Evolutionary conservation across 1,284 basidiomycete species (phyloP).

Genomic region (Ustilago vetiveriae): DNA sequence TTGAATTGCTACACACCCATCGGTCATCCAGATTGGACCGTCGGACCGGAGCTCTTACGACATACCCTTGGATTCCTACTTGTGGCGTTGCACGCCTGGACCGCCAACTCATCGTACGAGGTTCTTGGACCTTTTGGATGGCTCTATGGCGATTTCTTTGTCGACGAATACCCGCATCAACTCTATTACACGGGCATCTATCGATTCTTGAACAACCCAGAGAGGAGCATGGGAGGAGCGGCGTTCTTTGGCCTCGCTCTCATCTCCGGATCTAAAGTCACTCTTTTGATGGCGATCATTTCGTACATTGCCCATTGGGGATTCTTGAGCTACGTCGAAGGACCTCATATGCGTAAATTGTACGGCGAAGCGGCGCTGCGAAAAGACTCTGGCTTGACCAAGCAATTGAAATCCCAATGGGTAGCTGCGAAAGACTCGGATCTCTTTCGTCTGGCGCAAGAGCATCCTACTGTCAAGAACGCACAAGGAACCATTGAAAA

Average conservation of each 20-base stretch:
- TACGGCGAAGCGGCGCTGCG: slow-evolving; percentile 87
- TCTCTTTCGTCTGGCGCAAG: slow-evolving; percentile 50
- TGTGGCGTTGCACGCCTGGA: slow-evolving; percentile 89
- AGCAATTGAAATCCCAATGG: slow-evolving; percentile 81
- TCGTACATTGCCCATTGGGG: slow-evolving; percentile 74
- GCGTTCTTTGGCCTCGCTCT: slow-evolving; percentile 92
- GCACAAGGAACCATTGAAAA: slow-evolving; percentile 93
- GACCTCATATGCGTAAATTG: slow-evolving; percentile 94
- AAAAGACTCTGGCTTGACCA: slow-evolving; percentile 94
- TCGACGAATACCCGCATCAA: slow-evolving; percentile 85
- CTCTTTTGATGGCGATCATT: slow-evolving; percentile 83
- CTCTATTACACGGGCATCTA: slow-evolving; percentile 97
- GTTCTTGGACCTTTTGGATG: slow-evolving; percentile 77
- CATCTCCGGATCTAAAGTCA: slow-evolving; percentile 87
- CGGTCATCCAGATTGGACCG: slow-evolving; percentile 75
- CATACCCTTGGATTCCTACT: slow-evolving; percentile 74
- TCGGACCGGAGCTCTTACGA: slow-evolving; percentile 85
- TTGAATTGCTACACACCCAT: slow-evolving; percentile 60
- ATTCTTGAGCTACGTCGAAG: slow-evolving; percentile 66
- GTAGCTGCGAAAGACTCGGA: slow-evolving; percentile 80
- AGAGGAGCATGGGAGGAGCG: slow-evolving; percentile 86
- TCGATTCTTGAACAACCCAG: slow-evolving; percentile 90
- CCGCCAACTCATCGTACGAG: slow-evolving; percentile 86
- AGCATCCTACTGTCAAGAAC: slow-evolving; percentile 75
- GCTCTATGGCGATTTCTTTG: slow-evolving; percentile 82